These are phyloP conservation scores for Venturia asperata DNA, from an alignment of 2,329 filamentous ascomycete species.

Conservation along the genomic window DNA sequence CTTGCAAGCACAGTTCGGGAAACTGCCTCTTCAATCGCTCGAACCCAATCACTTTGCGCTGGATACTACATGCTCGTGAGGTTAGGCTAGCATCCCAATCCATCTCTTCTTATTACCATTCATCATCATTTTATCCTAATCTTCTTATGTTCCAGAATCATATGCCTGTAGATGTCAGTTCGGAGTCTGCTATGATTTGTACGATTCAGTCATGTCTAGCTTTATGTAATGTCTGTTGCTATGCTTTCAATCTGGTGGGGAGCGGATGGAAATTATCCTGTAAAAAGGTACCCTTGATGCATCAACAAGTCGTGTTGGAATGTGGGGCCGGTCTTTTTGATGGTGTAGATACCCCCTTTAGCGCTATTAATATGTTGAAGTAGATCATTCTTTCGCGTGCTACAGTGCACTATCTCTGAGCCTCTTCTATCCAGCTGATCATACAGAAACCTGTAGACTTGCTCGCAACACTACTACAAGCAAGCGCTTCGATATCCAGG, in stretches of 20 bases:
- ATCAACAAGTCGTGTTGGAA: not conserved
- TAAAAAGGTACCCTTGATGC: constrained; percentile 6
- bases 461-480: too few species aligned
- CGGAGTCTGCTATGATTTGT: not conserved
- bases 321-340: not conserved
- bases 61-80: constrained; percentile 3
- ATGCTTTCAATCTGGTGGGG: not conserved
- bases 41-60: not conserved
- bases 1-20: constrained; percentile 6
- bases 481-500: too few species aligned
- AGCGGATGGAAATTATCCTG: not conserved
- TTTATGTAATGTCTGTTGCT: not conserved
- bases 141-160: not conserved
- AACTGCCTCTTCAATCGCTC: not conserved
- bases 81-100: constrained; percentile 1
- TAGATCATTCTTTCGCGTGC: not conserved
- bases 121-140: not conserved
- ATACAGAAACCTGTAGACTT: too few species aligned
- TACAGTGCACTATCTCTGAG: not conserved
- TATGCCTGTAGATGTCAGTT: constrained; percentile 5
- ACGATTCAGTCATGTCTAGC: constrained; percentile 4
- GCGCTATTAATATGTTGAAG: not conserved
- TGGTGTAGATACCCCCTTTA: constrained; percentile 16
- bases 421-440: not conserved
- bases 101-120: not conserved